phyloP scores from a whole-genome alignment of 2,329 filamentous ascomycete genomes.

The Zasmidium cellare region DNA sequence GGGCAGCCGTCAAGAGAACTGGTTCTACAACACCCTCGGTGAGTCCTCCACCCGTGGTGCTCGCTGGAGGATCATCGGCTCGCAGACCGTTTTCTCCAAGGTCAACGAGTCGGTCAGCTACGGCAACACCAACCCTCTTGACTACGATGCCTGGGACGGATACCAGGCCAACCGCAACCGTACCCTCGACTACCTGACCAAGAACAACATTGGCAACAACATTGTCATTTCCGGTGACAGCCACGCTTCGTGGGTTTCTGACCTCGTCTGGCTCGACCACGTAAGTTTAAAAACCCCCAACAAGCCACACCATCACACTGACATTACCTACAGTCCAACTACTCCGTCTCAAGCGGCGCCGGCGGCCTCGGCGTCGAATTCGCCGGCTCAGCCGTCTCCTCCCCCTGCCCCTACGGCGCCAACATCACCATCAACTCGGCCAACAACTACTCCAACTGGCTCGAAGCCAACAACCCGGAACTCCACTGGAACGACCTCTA shows the following conservation, averaged over 20 bases:
- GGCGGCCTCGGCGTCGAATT: slow-evolving; percentile 51
- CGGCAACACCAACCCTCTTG: slow-evolving; percentile 45
- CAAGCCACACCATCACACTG: no score
- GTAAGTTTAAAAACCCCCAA: not conserved
- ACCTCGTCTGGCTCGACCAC: slow-evolving; percentile 47
- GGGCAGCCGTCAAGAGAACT: slow-evolving; percentile 71
- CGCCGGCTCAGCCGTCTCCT: slow-evolving; percentile 67
- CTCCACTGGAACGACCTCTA: slow-evolving; percentile 73
- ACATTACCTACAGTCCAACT: slow-evolving; percentile 24
- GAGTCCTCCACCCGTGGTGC: slow-evolving; percentile 61
- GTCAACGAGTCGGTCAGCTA: slow-evolving; percentile 51
- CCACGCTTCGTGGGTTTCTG: slow-evolving; percentile 61
- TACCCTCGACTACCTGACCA: slow-evolving; percentile 65
- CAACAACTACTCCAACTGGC: slow-evolving; percentile 47
- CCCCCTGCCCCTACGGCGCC: slow-evolving; percentile 58
- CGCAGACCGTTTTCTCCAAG: slow-evolving; percentile 67
- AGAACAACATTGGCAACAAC: slow-evolving; percentile 70
- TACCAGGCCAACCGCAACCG: slow-evolving; percentile 71
- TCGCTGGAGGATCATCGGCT: slow-evolving; percentile 70
- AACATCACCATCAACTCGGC: slow-evolving; percentile 57
- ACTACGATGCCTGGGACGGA: slow-evolving; percentile 65
- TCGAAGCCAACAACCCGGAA: slow-evolving; percentile 58
- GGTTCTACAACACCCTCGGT: slow-evolving; percentile 61
- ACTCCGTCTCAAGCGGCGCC: slow-evolving; percentile 40
- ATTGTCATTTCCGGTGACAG: slow-evolving; percentile 71